A percentile compares a stretch with the other conserved stretches of the same genome.
phyloP scores from a whole-genome alignment of 2,329 filamentous ascomycete genomes.

The Ilyonectria destructans region DNA sequence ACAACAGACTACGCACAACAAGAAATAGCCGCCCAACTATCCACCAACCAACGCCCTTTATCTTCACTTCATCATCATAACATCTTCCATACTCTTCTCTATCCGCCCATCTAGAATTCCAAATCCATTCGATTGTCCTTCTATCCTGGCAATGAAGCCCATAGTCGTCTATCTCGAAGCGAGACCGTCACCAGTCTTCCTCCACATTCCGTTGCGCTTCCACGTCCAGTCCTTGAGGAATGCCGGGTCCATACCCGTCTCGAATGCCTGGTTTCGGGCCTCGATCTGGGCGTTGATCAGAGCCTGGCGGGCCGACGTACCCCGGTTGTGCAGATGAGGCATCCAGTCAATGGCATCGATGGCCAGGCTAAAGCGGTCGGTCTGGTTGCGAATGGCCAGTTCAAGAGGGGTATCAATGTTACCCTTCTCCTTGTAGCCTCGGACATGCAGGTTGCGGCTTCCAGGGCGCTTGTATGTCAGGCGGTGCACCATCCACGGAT shows the following conservation, averaged over 20 bases:
- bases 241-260: slow-evolving; percentile 79
- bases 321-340: slow-evolving; percentile 74
- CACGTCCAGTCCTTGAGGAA: slow-evolving; percentile 78
- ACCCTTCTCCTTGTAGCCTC: slow-evolving; percentile 86
- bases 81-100: slow-evolving; percentile 35
- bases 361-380: slow-evolving; percentile 83
- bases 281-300: slow-evolving; percentile 77
- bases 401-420: slow-evolving; percentile 88
- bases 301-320: slow-evolving; percentile 73
- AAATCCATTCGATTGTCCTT: slow-evolving; percentile 10
- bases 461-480: slow-evolving; percentile 84
- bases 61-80: slow-evolving; percentile 25
- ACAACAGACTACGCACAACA: slow-evolving; percentile 34
- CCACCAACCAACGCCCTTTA: slow-evolving; percentile 41
- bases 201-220: slow-evolving; percentile 64
- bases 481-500: slow-evolving; percentile 85
- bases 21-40: slow-evolving; percentile 30
- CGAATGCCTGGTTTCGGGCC: slow-evolving; percentile 77
- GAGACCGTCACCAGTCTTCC: slow-evolving; percentile 49
- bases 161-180: slow-evolving; percentile 42
- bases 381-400: slow-evolving; percentile 83
- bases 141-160: slow-evolving; percentile 16
- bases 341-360: slow-evolving; percentile 84
- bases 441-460: slow-evolving; percentile 79
- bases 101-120: slow-evolving; percentile 36